Evolutionary conservation across 176 grass and related monocot species (phyloP).

Genomic region (Oryza glumipatula): DNA sequence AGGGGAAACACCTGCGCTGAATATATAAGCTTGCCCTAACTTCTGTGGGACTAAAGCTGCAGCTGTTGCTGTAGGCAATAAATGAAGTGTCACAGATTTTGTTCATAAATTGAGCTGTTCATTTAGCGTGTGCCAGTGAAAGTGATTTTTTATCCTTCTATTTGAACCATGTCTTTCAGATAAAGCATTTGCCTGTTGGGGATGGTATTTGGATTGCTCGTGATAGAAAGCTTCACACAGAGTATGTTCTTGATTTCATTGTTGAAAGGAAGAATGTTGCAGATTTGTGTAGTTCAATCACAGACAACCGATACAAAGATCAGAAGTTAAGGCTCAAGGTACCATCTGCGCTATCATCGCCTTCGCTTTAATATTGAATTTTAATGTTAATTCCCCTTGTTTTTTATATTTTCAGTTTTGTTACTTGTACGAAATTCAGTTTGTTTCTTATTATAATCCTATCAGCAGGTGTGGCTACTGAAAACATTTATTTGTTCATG

Average conservation of each 20-base stretch:
- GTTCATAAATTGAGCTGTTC: constrained; percentile 30
- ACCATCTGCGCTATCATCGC: constrained; percentile 25
- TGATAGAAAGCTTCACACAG: constrained; percentile 51
- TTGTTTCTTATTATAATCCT: constrained; percentile 20
- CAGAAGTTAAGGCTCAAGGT: constrained; percentile 94
- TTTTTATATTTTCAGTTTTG: constrained; percentile 23
- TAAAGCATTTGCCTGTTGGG: constrained; percentile 79
- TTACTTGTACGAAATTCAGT: background rate
- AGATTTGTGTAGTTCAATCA: constrained; percentile 75
- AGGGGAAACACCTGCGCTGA: background rate
- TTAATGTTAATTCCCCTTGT: constrained; percentile 6
- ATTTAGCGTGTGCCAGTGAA: constrained; percentile 20
- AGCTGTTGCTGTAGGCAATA: background rate
- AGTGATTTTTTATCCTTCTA: constrained; percentile 29
- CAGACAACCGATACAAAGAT: constrained; percentile 87
- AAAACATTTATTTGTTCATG: constrained; percentile 24
- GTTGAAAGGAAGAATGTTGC: constrained; percentile 87
- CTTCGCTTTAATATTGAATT: background rate
- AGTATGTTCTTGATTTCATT: constrained; percentile 94
- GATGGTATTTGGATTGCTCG: constrained; percentile 87
- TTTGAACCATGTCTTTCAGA: constrained; percentile 48
- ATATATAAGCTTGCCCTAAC: background rate
- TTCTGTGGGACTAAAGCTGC: background rate
- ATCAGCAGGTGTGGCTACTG: constrained; percentile 1
- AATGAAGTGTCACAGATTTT: background rate